Conservation (phyloP, 1,139 yeast genomes). For the Saccharomyces uvarum region DNA sequence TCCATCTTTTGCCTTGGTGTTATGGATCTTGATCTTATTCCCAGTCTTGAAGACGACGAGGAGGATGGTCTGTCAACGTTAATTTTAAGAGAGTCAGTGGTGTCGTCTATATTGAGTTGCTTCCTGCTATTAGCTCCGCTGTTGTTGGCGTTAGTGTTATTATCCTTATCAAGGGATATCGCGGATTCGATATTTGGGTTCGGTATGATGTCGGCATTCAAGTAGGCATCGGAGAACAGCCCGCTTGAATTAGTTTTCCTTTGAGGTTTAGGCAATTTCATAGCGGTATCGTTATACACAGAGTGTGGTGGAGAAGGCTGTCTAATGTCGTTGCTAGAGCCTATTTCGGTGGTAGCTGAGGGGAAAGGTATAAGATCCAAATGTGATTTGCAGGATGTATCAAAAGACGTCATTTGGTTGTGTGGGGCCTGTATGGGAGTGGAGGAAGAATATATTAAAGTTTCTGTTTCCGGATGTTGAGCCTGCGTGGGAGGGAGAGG, state of each 20-base stretch:
- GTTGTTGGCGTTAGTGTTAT: not conserved
- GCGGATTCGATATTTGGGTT: constrained; percentile 2
- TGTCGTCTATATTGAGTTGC: constrained; percentile 2
- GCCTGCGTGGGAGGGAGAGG: not conserved
- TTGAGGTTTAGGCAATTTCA: constrained; percentile 10
- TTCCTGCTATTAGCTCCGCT: not conserved
- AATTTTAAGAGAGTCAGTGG: constrained; percentile 17
- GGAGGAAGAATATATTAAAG: not conserved
- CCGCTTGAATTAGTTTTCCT: constrained; percentile 4
- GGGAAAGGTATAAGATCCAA: not conserved
- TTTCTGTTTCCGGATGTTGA: not conserved
- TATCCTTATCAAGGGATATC: not conserved
- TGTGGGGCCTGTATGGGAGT: not conserved
- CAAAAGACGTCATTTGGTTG: not conserved
- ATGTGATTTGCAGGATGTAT: not conserved
- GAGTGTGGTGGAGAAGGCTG: not conserved
- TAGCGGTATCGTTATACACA: not conserved
- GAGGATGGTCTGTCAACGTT: constrained; percentile 15
- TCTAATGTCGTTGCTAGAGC: not conserved
- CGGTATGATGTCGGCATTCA: constrained; percentile 24
- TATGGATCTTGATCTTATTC: constrained; percentile 32
- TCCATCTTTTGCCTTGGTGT: constrained; percentile 34
- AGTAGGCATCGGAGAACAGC: constrained; percentile 10
- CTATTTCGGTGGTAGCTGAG: not conserved
- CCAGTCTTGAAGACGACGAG: not conserved